A percentile compares a stretch with the other conserved stretches of the same genome.
These are phyloP conservation scores for Aspergillus unguis DNA, from an alignment of 2,329 filamentous ascomycete genomes.

Conservation along the genomic window DNA sequence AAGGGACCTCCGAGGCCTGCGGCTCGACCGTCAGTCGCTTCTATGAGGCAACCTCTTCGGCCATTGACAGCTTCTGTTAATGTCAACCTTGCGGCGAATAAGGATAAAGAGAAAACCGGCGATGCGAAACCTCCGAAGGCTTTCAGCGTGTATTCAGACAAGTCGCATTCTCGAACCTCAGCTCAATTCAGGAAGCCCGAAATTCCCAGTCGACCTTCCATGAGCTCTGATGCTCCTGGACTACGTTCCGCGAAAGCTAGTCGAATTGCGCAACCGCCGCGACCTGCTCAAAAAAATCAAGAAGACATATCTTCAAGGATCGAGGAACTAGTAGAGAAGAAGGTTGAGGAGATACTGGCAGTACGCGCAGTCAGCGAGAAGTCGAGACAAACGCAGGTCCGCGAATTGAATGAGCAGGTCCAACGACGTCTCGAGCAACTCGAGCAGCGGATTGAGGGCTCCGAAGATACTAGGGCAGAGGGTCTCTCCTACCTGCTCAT, in stretches of 20 bases:
- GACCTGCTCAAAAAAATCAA: constrained; percentile 36
- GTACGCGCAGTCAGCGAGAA: constrained; percentile 63
- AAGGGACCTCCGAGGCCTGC: constrained; percentile 65
- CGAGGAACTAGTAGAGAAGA: constrained; percentile 87
- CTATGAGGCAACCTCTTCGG: constrained; percentile 71
- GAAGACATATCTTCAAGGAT: constrained; percentile 68
- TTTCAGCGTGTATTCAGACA: constrained; percentile 84
- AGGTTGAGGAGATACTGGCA: constrained; percentile 84
- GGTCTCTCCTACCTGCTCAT: constrained; percentile 84
- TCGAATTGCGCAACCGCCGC: constrained; percentile 28
- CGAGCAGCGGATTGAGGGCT: constrained; percentile 77
- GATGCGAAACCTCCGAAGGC: constrained; percentile 72
- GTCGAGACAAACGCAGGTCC: constrained; percentile 41
- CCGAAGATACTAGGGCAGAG: constrained; percentile 72
- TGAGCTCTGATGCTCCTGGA: constrained; percentile 33
- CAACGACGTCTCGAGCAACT: constrained; percentile 78
- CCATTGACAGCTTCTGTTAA: constrained; percentile 74
- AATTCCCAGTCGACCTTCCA: constrained; percentile 44
- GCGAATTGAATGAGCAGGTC: constrained; percentile 69
- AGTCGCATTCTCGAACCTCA: constrained; percentile 45
- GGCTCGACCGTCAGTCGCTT: constrained; percentile 37
- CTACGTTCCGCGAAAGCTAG: constrained; percentile 51
- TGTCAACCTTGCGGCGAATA: constrained; percentile 59
- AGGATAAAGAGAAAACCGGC: constrained; percentile 52
- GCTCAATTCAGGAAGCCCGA: constrained; percentile 40